Percentiles rank a stretch among this genome's conserved stretches.
Evolutionary conservation across 2,329 filamentous ascomycete species (phyloP).

Genomic region (Aquanectria penicillioides): DNA sequence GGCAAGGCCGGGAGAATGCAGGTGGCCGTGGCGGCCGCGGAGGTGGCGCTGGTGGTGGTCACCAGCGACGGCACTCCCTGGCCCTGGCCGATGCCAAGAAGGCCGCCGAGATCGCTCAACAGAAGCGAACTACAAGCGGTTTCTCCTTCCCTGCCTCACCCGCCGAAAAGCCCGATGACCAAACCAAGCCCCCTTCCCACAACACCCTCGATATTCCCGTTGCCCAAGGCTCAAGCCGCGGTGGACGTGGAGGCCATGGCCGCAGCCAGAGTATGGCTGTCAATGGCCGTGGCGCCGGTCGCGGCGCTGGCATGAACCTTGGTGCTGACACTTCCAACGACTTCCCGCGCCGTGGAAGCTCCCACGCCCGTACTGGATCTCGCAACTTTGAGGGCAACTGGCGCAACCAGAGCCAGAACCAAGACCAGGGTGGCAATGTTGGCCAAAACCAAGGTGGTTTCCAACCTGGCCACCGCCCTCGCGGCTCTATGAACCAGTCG

Average conservation of each 20-base stretch:
- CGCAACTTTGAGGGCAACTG: conserved; percentile 98
- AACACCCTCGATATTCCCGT: conserved; percentile 47
- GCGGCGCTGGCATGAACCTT: conserved; percentile 68
- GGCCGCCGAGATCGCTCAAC: conserved; percentile 94
- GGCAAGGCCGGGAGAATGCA: conserved; percentile 48
- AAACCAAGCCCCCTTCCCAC: conserved; percentile 50
- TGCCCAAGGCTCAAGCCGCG: conserved; percentile 57
- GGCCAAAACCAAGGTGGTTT: conserved; percentile 74
- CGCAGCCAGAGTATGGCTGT: conserved; percentile 93
- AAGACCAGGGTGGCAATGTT: conserved; percentile 61
- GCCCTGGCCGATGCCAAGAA: conserved; percentile 97
- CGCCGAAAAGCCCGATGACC: conserved; percentile 68
- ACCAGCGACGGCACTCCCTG: conserved; percentile 93
- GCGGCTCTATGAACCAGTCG: conserved; percentile 86
- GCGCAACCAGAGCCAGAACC: conserved; percentile 77
- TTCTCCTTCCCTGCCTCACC: conserved; percentile 89
- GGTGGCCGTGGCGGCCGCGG: conserved; percentile 75
- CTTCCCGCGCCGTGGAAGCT: conserved; percentile 80
- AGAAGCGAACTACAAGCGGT: conserved; percentile 91
- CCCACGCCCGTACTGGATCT: conserved; percentile 84
- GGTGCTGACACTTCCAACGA: conserved; percentile 61
- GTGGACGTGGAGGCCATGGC: conserved; percentile 70
- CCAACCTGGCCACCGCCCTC: conserved; percentile 90
- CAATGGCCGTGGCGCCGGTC: conserved; percentile 74
- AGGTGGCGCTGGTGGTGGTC: conserved; percentile 75